phyloP scores from a whole-genome alignment of 75 land plant species.

The Pinus tabuliformis region DNA sequence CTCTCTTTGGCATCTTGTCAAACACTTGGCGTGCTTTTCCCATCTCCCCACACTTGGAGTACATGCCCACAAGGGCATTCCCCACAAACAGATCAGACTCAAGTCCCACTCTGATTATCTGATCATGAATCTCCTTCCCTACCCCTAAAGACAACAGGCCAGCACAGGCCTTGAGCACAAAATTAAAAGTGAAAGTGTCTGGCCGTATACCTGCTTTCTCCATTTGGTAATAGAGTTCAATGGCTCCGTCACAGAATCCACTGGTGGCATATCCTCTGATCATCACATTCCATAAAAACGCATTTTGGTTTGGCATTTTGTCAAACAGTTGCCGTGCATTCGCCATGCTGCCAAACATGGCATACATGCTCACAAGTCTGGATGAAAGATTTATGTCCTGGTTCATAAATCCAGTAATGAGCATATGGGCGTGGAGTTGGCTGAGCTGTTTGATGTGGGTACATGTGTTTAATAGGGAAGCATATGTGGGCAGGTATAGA shows the following conservation, averaged over 20 bases:
- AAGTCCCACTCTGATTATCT: constrained; percentile 8
- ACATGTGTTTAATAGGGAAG: background rate
- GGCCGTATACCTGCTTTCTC: constrained; percentile 3
- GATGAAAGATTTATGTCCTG: background rate
- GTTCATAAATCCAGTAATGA: background rate
- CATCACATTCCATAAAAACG: constrained; percentile 31
- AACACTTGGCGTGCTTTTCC: constrained; percentile 26
- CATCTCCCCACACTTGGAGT: constrained; percentile 23
- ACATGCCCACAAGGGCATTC: constrained; percentile 29
- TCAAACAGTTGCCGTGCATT: background rate
- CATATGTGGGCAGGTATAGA: background rate
- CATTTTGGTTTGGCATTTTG: background rate
- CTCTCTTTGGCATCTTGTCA: constrained; percentile 30
- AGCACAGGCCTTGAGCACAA: constrained; percentile 31
- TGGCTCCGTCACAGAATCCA: constrained; percentile 20
- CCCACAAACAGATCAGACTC: constrained; percentile 14
- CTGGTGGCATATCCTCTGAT: constrained; percentile 31
- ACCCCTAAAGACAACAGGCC: constrained; percentile 6
- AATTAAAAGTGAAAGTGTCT: constrained; percentile 29
- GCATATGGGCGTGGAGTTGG: constrained; percentile 5
- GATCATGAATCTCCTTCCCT: constrained; percentile 27
- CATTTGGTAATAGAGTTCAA: constrained; percentile 24
- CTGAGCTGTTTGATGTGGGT: background rate
- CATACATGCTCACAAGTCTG: constrained; percentile 6
- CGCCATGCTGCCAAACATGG: background rate